Percentiles rank a stretch among this genome's conserved stretches.
Evolutionary conservation across 164 flowering plant species (phyloP).

Genomic region (Chimonanthus praecox): DNA sequence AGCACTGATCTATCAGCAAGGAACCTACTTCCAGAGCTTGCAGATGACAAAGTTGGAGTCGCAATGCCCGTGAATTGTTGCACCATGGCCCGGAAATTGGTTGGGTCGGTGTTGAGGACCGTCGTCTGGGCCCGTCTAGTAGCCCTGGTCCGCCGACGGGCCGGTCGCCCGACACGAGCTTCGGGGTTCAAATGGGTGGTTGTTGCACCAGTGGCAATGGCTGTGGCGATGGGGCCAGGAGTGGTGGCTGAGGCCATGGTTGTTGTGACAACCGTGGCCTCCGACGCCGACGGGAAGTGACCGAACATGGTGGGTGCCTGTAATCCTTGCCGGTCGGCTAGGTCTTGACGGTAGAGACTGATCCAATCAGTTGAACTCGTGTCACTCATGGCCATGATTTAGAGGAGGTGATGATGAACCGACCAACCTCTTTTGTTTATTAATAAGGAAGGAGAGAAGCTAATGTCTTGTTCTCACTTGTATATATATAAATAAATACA

Average conservation of each 20-base stretch:
- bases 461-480: background rate
- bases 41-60: constrained; percentile 13
- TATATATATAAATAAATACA: no score
- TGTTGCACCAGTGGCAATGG: background rate
- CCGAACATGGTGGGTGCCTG: background rate
- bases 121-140: constrained; percentile 69
- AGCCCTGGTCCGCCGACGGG: constrained; percentile 52
- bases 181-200: constrained; percentile 26
- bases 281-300: constrained; percentile 11
- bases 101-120: constrained; percentile 62
- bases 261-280: constrained; percentile 22
- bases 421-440: background rate
- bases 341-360: constrained; percentile 26
- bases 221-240: background rate
- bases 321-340: background rate
- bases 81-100: constrained; percentile 86
- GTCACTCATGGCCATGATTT: constrained; percentile 18
- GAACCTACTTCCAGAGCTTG: background rate
- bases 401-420: background rate
- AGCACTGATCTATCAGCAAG: constrained; percentile 1
- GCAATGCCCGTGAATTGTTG: constrained; percentile 87
- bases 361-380: constrained; percentile 40
- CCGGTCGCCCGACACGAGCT: constrained; percentile 51
- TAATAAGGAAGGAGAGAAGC: background rate
- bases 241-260: constrained; percentile 11